These are phyloP conservation scores for Talaromyces sp. DNA, from an alignment of 2,329 filamentous ascomycete genomes.

Conservation along the genomic window DNA sequence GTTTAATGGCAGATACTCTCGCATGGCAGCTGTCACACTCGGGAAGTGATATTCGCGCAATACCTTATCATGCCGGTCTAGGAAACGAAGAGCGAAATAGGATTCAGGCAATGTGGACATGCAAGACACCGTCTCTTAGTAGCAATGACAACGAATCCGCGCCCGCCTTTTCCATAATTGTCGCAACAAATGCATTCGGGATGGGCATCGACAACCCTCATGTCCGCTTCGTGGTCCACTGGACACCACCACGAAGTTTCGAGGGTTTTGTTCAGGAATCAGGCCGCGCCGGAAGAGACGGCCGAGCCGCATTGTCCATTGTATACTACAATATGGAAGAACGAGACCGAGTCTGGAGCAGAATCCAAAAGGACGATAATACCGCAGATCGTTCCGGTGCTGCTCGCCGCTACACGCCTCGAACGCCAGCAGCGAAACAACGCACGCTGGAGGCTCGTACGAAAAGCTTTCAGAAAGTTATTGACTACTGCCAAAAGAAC, in stretches of 20 bases:
- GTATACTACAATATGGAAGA: slow-evolving; percentile 90
- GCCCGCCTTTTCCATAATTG: slow-evolving; percentile 77
- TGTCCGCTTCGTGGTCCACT: slow-evolving; percentile 91
- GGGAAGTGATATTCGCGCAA: slow-evolving; percentile 33
- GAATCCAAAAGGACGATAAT: slow-evolving; percentile 40
- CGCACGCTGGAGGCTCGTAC: slow-evolving; percentile 43
- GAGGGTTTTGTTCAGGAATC: slow-evolving; percentile 97
- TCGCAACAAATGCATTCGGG: slow-evolving; percentile 91
- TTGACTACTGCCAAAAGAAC: slow-evolving; percentile 76
- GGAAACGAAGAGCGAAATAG: slow-evolving; percentile 65
- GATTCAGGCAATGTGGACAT: slow-evolving; percentile 44
- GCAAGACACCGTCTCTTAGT: slow-evolving; percentile 13
- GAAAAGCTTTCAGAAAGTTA: slow-evolving; percentile 62
- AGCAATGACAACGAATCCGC: slow-evolving; percentile 29
- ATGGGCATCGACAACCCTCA: slow-evolving; percentile 98
- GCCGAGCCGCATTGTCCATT: slow-evolving; percentile 79
- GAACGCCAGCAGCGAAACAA: slow-evolving; percentile 29
- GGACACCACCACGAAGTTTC: slow-evolving; percentile 89
- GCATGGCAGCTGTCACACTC: slow-evolving; percentile 29
- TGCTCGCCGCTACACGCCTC: slow-evolving; percentile 46
- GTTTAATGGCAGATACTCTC: slow-evolving; percentile 36
- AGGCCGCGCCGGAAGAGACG: slow-evolving; percentile 83
- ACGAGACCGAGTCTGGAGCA: slow-evolving; percentile 63
- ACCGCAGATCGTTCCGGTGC: slow-evolving; percentile 20
- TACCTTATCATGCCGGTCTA: slow-evolving; percentile 54